Conservation (phyloP, 1,284 basidiomycete species). For the Puccinia brachypodii region DNA sequence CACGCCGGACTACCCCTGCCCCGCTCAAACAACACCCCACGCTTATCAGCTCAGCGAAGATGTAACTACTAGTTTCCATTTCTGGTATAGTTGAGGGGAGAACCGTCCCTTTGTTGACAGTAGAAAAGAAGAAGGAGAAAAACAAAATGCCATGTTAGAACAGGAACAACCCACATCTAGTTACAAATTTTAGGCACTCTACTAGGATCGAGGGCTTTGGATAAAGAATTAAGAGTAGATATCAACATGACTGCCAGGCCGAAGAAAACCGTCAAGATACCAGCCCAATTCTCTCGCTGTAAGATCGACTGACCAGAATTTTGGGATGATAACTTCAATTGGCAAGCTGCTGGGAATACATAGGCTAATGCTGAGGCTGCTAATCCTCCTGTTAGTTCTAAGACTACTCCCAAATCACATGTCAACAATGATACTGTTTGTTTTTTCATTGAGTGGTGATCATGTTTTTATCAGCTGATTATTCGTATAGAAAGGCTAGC, state of each 20-base stretch:
- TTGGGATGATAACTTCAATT: slow-evolving; percentile 37
- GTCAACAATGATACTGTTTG: slow-evolving; percentile 80
- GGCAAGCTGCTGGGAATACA: slow-evolving; percentile 46
- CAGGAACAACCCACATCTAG: too few relatives aligned
- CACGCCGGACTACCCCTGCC: too few relatives aligned
- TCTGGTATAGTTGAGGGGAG: too few relatives aligned
- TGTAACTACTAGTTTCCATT: too few relatives aligned
- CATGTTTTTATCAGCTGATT: background rate
- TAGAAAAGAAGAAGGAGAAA: too few relatives aligned
- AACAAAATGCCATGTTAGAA: too few relatives aligned
- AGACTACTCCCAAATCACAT: slow-evolving; percentile 93
- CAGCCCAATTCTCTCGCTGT: slow-evolving; percentile 22
- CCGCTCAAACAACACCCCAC: too few relatives aligned
- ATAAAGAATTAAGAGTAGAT: slow-evolving; percentile 24
- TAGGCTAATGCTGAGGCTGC: slow-evolving; percentile 45
- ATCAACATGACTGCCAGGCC: slow-evolving; percentile 40
- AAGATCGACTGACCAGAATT: slow-evolving; percentile 23
- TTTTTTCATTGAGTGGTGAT: background rate
- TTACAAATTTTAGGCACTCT: slow-evolving; percentile 31
- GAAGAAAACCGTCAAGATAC: slow-evolving; percentile 16
- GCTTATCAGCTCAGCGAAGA: too few relatives aligned
- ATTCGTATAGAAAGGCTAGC: background rate
- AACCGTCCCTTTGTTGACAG: too few relatives aligned
- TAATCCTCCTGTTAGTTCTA: slow-evolving; percentile 94
- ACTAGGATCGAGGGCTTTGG: slow-evolving; percentile 31